Percentiles rank a stretch among this genome's conserved stretches.
These are phyloP conservation scores for Tricholoma sp. DNA, from an alignment of 768 basidiomycete species.

Conservation along the genomic window DNA sequence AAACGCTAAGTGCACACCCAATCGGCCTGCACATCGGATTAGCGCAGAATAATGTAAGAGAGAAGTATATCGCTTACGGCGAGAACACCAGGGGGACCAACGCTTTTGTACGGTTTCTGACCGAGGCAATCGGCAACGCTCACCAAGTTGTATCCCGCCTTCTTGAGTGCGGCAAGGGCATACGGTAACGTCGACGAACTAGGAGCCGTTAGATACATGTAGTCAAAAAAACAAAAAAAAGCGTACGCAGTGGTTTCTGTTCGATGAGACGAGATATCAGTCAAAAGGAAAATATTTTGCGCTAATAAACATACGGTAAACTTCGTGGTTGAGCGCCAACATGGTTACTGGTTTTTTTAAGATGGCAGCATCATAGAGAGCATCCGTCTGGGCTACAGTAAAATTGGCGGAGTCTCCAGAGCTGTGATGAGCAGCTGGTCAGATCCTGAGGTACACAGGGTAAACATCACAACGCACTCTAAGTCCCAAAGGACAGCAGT, in stretches of 20 bases:
- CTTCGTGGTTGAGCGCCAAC: conserved; percentile 38
- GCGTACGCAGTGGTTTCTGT: conserved; percentile 21
- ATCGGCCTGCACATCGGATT: not conserved
- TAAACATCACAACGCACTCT: conserved; percentile 20
- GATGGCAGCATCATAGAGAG: conserved; percentile 21
- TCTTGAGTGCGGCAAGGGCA: conserved; percentile 31
- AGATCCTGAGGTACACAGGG: not conserved
- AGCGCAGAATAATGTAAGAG: not conserved
- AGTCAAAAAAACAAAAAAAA: not conserved
- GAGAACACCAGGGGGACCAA: conserved; percentile 21
- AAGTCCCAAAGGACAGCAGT: conserved; percentile 32
- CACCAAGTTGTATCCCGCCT: conserved; percentile 38
- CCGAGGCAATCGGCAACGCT: conserved; percentile 40
- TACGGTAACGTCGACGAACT: conserved; percentile 33
- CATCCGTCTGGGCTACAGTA: conserved; percentile 22
- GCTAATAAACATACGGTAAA: conserved; percentile 19
- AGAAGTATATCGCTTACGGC: conserved; percentile 23
- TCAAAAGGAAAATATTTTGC: not conserved
- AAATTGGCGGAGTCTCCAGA: conserved; percentile 34
- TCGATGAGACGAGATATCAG: not conserved
- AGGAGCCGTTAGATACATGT: not conserved
- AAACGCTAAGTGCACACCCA: not conserved
- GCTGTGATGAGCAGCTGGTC: conserved; percentile 14
- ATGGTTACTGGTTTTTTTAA: conserved; percentile 27
- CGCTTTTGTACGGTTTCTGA: conserved; percentile 29